phyloP scores from a whole-genome alignment of 306 rosid genomes.

The Trifolium fragiferum region DNA sequence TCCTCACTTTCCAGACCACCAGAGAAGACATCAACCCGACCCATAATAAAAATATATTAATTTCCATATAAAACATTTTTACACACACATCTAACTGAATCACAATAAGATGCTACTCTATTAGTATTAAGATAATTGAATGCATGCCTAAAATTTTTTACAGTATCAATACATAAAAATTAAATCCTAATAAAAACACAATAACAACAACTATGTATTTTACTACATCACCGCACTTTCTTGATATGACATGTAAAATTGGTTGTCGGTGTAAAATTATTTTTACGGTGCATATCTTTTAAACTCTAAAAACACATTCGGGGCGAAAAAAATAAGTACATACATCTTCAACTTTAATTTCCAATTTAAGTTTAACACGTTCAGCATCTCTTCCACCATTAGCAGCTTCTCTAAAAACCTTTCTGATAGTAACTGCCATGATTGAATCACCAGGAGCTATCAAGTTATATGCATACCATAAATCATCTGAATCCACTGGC shows the following conservation, averaged over 20 bases:
- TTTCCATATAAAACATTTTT: not conserved
- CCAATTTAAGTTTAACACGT: slow-evolving; percentile 85
- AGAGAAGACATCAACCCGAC: no score
- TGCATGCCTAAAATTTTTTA: not conserved
- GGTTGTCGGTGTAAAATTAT: no score
- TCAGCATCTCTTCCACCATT: slow-evolving; percentile 91
- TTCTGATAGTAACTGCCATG: slow-evolving; percentile 92
- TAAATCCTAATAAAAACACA: not conserved
- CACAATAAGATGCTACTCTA: not conserved
- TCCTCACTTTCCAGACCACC: no score
- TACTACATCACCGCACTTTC: no score
- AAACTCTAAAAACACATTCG: not conserved
- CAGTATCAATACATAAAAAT: not conserved
- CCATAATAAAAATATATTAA: not conserved
- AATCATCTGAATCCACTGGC: slow-evolving; percentile 87
- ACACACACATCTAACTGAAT: not conserved
- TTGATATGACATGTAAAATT: no score
- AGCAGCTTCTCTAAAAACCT: slow-evolving; percentile 82
- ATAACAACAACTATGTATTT: no score
- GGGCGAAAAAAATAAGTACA: not conserved
- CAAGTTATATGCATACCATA: slow-evolving; percentile 89
- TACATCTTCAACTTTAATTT: slow-evolving; percentile 86
- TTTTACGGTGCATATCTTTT: no score
- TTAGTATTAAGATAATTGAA: no score
- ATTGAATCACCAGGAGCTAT: slow-evolving; percentile 84